Base-by-base conservation (phyloP, 805 yeast genomes). In the Nakazawaea ernobii region DNA sequence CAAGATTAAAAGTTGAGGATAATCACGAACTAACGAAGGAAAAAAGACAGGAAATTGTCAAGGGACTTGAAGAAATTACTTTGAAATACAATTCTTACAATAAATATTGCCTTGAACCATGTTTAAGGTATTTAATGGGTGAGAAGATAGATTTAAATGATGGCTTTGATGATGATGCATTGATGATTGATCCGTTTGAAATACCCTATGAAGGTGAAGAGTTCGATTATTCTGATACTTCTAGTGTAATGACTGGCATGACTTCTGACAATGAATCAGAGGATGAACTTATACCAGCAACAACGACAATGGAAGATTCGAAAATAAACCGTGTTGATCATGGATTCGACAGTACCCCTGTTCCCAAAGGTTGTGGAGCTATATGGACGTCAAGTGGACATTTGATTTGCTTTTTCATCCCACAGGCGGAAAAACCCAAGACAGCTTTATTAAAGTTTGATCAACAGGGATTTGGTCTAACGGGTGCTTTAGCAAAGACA, bases 311-410 rank as follows among this genome's bases (percentile, higher is more conserved):
- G 48, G 56, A 33, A 14, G 14, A n/a, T 15, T n/a, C 8, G 52
- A 38, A 26, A 43, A 48, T 37, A 52, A 35, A 52, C 35, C 50
- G 57, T 41, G 47, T 45, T 30, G 57, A 50, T 6, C 48, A 49
- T 26, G 59, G 71, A 4, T 76, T 81, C 57, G 95, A 88, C 59
- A 82, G 88, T 36, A 87, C 96, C 0, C 97, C 97, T 0, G 75
- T 91, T 11, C 97, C 97, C 0, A 90, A 87, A 59, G 94, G 90
- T 8, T 91, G 96, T 68, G 97, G 97, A 8, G 97, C 96, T 0
- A 70, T 79, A 1, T 91, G 97, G 96, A 74, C 95, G 0, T 74
- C 80, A 10, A 75, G 79, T 3, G 97, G 97, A 0, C 79, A 79
- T 49, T 67, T 91, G 43, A 84, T 91, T 1, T 87, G 96, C 59